Conservation (phyloP, 345 rosid genomes). For the Hypericum perforatum region DNA sequence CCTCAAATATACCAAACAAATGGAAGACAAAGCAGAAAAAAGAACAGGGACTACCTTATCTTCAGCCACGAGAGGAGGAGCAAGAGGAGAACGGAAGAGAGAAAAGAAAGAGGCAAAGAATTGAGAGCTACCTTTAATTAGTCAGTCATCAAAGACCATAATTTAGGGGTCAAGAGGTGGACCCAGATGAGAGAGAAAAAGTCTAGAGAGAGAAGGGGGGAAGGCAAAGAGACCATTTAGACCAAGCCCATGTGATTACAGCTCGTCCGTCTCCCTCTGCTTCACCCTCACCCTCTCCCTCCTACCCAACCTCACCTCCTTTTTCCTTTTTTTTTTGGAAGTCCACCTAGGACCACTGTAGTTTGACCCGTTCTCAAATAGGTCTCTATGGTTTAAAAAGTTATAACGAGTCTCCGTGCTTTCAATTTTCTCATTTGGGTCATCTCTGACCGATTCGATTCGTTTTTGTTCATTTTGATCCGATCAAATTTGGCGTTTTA, state of each 20-base stretch:
- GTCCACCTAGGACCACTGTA: no score
- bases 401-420: no score
- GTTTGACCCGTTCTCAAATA: no score
- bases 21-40: background rate
- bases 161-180: background rate
- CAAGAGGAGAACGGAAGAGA: background rate
- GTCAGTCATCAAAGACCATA: no score
- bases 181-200: background rate
- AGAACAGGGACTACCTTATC: background rate
- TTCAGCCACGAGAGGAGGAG: background rate
- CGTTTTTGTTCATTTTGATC: no score
- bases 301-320: no score
- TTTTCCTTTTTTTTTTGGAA: background rate
- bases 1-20: background rate
- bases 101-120: background rate
- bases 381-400: no score
- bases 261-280: background rate
- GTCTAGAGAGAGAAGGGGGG: conserved; percentile 1
- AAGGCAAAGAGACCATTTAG: background rate
- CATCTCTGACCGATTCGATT: background rate
- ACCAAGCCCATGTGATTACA: conserved; percentile 4
- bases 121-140: no score
- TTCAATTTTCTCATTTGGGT: no score
- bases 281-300: background rate
- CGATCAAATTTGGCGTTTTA: no score